Evolutionary conservation across 1,139 yeast genomes (phyloP), one percentile per base, ranked within the genome.

Genomic region (Blastobotrys persicus): DNA sequence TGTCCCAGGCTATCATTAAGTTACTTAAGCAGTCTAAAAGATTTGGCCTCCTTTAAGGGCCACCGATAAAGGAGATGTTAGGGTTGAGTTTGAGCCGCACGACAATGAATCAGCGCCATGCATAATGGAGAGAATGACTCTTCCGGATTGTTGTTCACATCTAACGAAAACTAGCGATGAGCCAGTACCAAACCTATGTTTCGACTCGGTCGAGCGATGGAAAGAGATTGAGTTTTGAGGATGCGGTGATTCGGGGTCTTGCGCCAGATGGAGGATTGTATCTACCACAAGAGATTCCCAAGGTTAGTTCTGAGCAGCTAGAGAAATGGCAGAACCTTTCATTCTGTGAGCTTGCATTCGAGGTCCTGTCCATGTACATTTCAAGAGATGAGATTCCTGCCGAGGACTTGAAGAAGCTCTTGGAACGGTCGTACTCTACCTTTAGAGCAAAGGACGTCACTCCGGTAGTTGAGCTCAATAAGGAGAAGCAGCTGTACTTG

Each of bases 261-360:
- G 98, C 98, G 47, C 81, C 86, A 47, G 98, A 94, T 67, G 98
- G 98, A 59, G 98, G 98, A 39, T 79, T 92, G 45, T 92, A 88
- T 67, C 77, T 94, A 51, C 99, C 98, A 46, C 79, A 94, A 7
- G 75, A 69, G 49, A 87, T 91, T 59, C 96, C 98, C 47, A 66
- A 75, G 54, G 76, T 87, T 40, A 81, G 88, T 19, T 59, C 73
- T 13, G 78, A 78, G 49, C 83, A 82, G 61, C 68, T 87, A 48
- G 66, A 71, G 41, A 71, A 75, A 55, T 92, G 98, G 98, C 73
- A 79, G 48, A 76, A 83, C 55, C 73, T 87, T 52, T 72, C 85
- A 16, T 92, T 94, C 71, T 83, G 84, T 66, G 91, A 91, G 54
- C 76, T 92, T 53, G 98, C 98, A 0, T 84, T 79, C 68, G 82